Base-by-base conservation (phyloP, 495 filamentous ascomycete species). In the Extremus antarcticus region DNA sequence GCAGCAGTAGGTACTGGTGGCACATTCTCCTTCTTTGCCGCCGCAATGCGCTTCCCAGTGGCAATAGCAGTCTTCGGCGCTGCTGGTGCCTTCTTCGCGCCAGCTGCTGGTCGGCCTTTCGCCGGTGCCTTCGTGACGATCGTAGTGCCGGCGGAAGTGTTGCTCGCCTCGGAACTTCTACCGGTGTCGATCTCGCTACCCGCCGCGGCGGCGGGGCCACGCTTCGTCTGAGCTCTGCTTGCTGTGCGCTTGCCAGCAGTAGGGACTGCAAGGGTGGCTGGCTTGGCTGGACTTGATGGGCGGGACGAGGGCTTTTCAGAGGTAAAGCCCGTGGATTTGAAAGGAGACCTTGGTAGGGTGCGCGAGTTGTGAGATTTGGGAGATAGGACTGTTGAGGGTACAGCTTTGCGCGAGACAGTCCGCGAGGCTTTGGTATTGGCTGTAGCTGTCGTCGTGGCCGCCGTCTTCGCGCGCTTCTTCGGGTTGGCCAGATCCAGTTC, bases 341-440 rank as follows among this genome's bases (percentile, higher is more conserved):
- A 69, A 8, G 80, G 80, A 2, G 81, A 83, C 50, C 76, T 73
- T 2, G 78, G 83, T 47, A 81, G 73, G 16, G 83, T 77, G 24
- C 85, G 78, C 1, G 85, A 87, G 65, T 94, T 92, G 23, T 81
- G 80, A 0, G 88, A 88, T 61, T 87, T 84, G 13, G 88, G 88
- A 0, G 88, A 92, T 13, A 92, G 77, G 22, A 91, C 78, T 45
- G 74, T 68, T 71, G 81, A 65, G 48, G 79, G 74, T 20, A 68
- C 66, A 53, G 72, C 71, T 62, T 77, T 75, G 0, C 63, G 64
- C 9, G 77, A 78, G 1, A 73, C 73, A 9, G 77, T 71, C 43
- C 76, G 73, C 0, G 78, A 75, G 35, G 63, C 56, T 25, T 63
- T 63, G n/a, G 59, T 56, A 47, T 62, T 54, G 8, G 66, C 58